Evolutionary conservation across 768 basidiomycete genomes (phyloP), one percentile per base, ranked within the genome.

Genomic region (Boletus speciosus): DNA sequence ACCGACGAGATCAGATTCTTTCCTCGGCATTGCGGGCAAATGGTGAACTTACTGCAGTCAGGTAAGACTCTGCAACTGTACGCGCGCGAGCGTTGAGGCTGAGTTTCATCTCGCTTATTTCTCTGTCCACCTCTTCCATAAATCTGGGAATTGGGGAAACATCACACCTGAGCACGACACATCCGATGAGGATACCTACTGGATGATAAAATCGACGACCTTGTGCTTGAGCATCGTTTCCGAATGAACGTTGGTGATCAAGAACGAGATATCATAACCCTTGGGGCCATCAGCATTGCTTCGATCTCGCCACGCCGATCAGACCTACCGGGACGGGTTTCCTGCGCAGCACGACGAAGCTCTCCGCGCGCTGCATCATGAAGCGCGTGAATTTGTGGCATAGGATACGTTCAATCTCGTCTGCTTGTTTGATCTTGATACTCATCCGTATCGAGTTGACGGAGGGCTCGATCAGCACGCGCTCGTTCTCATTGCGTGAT

Each of bases 201-300:
- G 93, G 61, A 98, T 97, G 75, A 99, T 97, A 73, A 99, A 99
- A 74, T 99, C 97, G 36, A 99, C 97, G 49, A 99, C 89, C 77
- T 98, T 98, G 74, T 99, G 97, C 76, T 98, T 99, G 61, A 98
- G 79, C 97, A 99, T 98, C 10, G 92, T 95, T 71, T 98, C 96
- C 32, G 94, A 82, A 70, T 99, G 94, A 48, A 88, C 86, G 72
- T 98, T 97, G 53, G 96, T 98, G 68, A 99, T 95, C 57, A 98
- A 78, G 79, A 99, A 98, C 3, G 93, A 96, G 58, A 99, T 98
- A 61, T 98, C 97, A 62, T 98, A 98, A 52, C 97, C 97, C 93
- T 99, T 39, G 44, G 25, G 38, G 52, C n/a, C 6, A 39, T 59
- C 37, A 64, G 54, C 29, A 12, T 6, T 21, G 41, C 29, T n/a